These are phyloP conservation scores for Asterophora lycoperdoides DNA, from an alignment of 768 basidiomycete species.

Conservation along the genomic window DNA sequence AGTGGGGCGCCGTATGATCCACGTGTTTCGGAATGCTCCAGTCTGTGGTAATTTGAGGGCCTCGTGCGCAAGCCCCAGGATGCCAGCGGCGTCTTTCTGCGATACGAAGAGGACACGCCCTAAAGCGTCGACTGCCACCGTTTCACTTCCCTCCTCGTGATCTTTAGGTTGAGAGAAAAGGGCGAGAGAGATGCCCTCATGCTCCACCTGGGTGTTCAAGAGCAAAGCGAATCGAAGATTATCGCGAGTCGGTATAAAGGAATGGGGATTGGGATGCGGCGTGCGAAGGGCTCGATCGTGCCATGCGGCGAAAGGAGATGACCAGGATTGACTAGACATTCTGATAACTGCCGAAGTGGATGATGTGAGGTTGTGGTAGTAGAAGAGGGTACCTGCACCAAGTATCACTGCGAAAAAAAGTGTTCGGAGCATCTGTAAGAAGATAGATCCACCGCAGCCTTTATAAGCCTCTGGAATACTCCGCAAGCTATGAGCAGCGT, in stretches of 20 bases:
- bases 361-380: not conserved
- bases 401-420: conserved; percentile 5
- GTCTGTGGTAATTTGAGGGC: conserved; percentile 23
- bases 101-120: conserved; percentile 25
- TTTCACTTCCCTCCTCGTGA: conserved; percentile 7
- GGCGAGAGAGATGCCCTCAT: conserved; percentile 33
- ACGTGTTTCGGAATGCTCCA: conserved; percentile 29
- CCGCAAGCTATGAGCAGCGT: not conserved
- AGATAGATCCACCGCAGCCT: not conserved
- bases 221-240: conserved; percentile 28
- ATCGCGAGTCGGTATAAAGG: conserved; percentile 24
- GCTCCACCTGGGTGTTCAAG: conserved; percentile 30
- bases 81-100: conserved; percentile 23
- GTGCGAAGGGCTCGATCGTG: conserved; percentile 22
- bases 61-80: conserved; percentile 22
- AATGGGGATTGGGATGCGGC: conserved; percentile 20
- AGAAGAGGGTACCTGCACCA: conserved; percentile 7
- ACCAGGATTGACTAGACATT: conserved; percentile 13
- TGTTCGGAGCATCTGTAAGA: conserved; percentile 5
- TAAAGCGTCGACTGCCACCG: conserved; percentile 28
- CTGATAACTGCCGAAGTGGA: not conserved
- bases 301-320: conserved; percentile 26
- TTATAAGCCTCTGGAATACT: not conserved
- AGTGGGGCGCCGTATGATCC: conserved; percentile 26
- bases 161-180: conserved; percentile 23